These are phyloP conservation scores for Saitozyma podzolica DNA, from an alignment of 768 basidiomycete species.

Conservation along the genomic window DNA sequence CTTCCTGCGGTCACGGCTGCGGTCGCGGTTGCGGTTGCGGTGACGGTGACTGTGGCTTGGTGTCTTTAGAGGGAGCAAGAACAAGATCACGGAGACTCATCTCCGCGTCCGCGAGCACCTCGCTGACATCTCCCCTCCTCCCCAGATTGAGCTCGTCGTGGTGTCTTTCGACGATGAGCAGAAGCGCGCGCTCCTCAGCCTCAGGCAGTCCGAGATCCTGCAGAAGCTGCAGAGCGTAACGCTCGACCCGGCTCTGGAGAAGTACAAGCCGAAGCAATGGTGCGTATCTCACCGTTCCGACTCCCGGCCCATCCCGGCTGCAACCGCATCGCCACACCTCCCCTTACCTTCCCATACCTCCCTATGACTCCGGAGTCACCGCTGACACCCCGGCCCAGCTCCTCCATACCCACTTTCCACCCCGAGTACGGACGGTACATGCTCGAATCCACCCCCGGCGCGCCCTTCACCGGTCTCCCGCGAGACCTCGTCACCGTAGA, in stretches of 20 bases:
- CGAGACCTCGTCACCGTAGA: conserved; percentile 86
- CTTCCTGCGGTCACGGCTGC: too few relatives aligned
- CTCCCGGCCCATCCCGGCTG: too few relatives aligned
- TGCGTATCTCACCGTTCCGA: conserved; percentile 13
- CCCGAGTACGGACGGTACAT: conserved; percentile 99
- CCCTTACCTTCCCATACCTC: not conserved
- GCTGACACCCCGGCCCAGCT: conserved; percentile 53
- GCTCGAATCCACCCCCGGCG: conserved; percentile 96
- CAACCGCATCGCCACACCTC: not conserved
- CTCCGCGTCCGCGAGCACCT: not conserved
- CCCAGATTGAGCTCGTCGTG: conserved; percentile 95
- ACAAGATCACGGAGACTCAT: too few relatives aligned
- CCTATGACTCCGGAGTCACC: too few relatives aligned
- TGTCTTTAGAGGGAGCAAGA: too few relatives aligned
- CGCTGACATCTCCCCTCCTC: not conserved
- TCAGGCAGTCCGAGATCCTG: conserved; percentile 94
- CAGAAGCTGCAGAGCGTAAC: conserved; percentile 71
- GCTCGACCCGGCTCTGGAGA: conserved; percentile 59
- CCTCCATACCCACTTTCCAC: conserved; percentile 84
- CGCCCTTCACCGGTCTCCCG: conserved; percentile 86
- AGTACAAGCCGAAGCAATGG: conserved; percentile 40
- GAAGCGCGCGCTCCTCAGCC: conserved; percentile 81
- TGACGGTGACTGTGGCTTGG: too few relatives aligned
- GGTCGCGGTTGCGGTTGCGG: too few relatives aligned
- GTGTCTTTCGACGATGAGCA: conserved; percentile 74